Conservation (phyloP, 2,329 filamentous ascomycete species). For the Fusarium redolens region DNA sequence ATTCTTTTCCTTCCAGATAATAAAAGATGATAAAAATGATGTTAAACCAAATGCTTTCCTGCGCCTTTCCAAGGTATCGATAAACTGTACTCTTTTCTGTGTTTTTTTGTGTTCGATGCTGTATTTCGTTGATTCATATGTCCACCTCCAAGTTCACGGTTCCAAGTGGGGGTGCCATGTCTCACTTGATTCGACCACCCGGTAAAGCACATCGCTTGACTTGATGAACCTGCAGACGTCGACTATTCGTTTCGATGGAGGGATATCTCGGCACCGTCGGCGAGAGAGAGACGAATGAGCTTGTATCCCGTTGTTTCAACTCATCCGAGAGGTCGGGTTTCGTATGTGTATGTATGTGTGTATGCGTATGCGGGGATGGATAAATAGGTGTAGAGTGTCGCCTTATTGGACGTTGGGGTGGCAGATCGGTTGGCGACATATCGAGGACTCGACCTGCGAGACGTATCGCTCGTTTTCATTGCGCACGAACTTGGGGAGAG, state of each 20-base stretch:
- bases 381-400: slow-evolving; percentile 11
- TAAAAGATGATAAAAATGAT: slow-evolving; percentile 2
- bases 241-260: slow-evolving; percentile 8
- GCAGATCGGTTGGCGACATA: slow-evolving; percentile 29
- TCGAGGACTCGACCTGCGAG: slow-evolving; percentile 20
- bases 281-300: slow-evolving; percentile 13
- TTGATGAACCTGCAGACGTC: slow-evolving; percentile 19
- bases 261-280: background rate
- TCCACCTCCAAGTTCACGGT: background rate
- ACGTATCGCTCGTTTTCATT: slow-evolving; percentile 31
- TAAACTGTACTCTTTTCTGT: slow-evolving; percentile 26
- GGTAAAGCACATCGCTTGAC: slow-evolving; percentile 20
- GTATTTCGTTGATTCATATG: slow-evolving; percentile 30
- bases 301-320: slow-evolving; percentile 16
- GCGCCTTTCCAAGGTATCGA: slow-evolving; percentile 33
- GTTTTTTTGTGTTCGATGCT: slow-evolving; percentile 23
- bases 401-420: slow-evolving; percentile 11
- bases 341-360: slow-evolving; percentile 3
- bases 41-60: slow-evolving; percentile 11
- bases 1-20: slow-evolving; percentile 38
- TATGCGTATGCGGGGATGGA: slow-evolving; percentile 10
- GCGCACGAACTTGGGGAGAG: slow-evolving; percentile 46
- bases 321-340: slow-evolving; percentile 27
- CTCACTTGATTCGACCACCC: slow-evolving; percentile 27
- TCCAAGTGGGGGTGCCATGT: slow-evolving; percentile 30